A percentile compares a stretch with the other conserved stretches of the same genome.
phyloP scores from a whole-genome alignment of 1,139 yeast genomes.

The Magnusiomyces paraingens region DNA sequence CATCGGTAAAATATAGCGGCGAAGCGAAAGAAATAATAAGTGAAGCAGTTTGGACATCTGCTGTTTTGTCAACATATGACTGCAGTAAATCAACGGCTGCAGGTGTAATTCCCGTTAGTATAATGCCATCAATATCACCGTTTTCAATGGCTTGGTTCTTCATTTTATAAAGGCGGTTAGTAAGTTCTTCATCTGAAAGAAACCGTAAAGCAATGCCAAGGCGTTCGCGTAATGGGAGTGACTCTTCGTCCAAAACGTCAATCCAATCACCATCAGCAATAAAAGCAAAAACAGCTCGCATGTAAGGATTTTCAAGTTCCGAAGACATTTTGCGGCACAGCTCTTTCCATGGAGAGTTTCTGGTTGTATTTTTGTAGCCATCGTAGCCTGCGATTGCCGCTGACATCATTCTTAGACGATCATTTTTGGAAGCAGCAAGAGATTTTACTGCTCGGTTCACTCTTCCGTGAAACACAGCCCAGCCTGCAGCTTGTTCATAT shows the following conservation, averaged over 20 bases:
- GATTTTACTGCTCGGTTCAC: slow-evolving; percentile 74
- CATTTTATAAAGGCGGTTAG: slow-evolving; percentile 51
- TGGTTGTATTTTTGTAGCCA: slow-evolving; percentile 55
- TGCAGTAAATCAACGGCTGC: slow-evolving; percentile 81
- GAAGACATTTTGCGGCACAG: slow-evolving; percentile 84
- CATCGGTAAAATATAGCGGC: slow-evolving; percentile 71
- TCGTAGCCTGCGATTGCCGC: slow-evolving; percentile 92
- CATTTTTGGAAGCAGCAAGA: slow-evolving; percentile 50
- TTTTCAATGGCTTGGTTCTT: slow-evolving; percentile 63
- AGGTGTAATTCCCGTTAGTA: slow-evolving; percentile 76
- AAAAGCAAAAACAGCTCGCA: slow-evolving; percentile 87
- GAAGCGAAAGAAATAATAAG: slow-evolving; percentile 72
- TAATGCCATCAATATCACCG: slow-evolving; percentile 88
- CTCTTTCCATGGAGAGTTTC: slow-evolving; percentile 88
- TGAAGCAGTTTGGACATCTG: slow-evolving; percentile 92
- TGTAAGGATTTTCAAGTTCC: slow-evolving; percentile 81
- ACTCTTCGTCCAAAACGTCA: slow-evolving; percentile 87
- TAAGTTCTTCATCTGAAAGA: slow-evolving; percentile 63
- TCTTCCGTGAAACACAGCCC: slow-evolving; percentile 95
- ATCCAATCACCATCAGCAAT: slow-evolving; percentile 95
- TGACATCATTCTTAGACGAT: slow-evolving; percentile 68
- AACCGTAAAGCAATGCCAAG: slow-evolving; percentile 86
- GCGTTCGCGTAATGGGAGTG: slow-evolving; percentile 81
- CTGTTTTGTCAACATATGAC: slow-evolving; percentile 79
- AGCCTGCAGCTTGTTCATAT: slow-evolving; percentile 89